Evolutionary conservation across 331 rosid species (phyloP).

Genomic region (Stylosanthes scabra): DNA sequence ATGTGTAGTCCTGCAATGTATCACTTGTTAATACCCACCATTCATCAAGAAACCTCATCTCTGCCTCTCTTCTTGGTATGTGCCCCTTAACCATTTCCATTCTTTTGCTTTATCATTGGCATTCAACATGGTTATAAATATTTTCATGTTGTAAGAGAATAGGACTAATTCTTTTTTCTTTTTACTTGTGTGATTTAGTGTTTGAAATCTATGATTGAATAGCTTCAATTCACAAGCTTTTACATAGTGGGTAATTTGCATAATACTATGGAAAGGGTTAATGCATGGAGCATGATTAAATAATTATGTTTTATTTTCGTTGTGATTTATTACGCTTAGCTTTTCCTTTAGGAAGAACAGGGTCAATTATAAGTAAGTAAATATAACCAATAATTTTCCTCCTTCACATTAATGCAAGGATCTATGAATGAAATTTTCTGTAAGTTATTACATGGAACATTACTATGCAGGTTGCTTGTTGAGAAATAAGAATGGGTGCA

Average conservation of each 20-base stretch:
- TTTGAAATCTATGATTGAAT: not conserved
- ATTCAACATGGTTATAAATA: conserved; percentile 22
- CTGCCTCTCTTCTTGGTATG: conserved; percentile 33
- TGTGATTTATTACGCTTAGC: too few relatives aligned
- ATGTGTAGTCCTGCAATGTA: conserved; percentile 47
- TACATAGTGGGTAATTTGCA: too few relatives aligned
- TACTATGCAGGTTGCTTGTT: conserved; percentile 35
- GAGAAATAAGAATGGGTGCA: conserved; percentile 56
- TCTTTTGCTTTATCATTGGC: conserved; percentile 15
- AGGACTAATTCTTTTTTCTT: not conserved
- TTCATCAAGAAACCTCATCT: conserved; percentile 22
- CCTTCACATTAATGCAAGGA: not conserved
- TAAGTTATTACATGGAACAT: conserved; percentile 18
- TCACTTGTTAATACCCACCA: conserved; percentile 38
- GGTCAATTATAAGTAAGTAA: too few relatives aligned
- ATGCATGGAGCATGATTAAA: too few relatives aligned
- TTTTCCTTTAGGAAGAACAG: too few relatives aligned
- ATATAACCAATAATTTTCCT: not conserved
- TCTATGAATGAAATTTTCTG: conserved; percentile 15
- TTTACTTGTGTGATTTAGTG: conserved; percentile 5
- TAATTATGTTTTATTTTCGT: too few relatives aligned
- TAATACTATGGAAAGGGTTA: too few relatives aligned
- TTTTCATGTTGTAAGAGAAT: not conserved
- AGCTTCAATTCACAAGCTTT: not conserved
- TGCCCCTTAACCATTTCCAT: conserved; percentile 31